phyloP scores from a whole-genome alignment of 2,329 filamentous ascomycete species.

The Ophiobolus disseminans region DNA sequence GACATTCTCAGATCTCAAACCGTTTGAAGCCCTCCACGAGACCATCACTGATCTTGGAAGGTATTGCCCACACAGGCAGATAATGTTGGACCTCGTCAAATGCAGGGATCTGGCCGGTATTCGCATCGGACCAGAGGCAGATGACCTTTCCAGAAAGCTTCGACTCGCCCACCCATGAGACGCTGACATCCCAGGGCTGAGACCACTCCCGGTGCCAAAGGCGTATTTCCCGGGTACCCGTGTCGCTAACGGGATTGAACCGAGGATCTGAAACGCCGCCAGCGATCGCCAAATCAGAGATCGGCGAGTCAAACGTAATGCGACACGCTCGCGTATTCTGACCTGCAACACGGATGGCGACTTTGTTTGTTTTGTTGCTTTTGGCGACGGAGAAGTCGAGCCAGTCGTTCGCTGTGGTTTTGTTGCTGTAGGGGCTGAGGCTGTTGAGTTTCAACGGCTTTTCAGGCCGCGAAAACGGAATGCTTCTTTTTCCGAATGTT shows the following conservation, averaged over 20 bases:
- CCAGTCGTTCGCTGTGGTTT: constrained; percentile 55
- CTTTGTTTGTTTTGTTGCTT: constrained; percentile 57
- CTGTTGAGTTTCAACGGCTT: too few relatives aligned
- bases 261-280: constrained; percentile 68
- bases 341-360: constrained; percentile 71
- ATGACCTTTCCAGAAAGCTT: constrained; percentile 66
- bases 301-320: constrained; percentile 72
- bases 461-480: too few relatives aligned
- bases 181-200: constrained; percentile 76
- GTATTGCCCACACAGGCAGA: constrained; percentile 78
- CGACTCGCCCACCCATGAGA: constrained; percentile 64
- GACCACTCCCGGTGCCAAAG: constrained; percentile 86
- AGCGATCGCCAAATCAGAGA: constrained; percentile 69
- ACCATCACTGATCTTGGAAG: constrained; percentile 78
- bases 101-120: constrained; percentile 78
- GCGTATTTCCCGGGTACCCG: constrained; percentile 71
- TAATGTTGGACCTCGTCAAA: constrained; percentile 80
- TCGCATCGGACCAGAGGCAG: constrained; percentile 90
- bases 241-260: constrained; percentile 68
- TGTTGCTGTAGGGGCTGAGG: constrained; percentile 35
- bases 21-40: constrained; percentile 80
- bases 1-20: constrained; percentile 55
- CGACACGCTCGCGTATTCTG: constrained; percentile 80
- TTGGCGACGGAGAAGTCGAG: constrained; percentile 69
- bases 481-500: constrained; percentile 28